Evolutionary conservation across 1,284 basidiomycete species (phyloP).

Genomic region (Ustanciosporium gigantosporum): DNA sequence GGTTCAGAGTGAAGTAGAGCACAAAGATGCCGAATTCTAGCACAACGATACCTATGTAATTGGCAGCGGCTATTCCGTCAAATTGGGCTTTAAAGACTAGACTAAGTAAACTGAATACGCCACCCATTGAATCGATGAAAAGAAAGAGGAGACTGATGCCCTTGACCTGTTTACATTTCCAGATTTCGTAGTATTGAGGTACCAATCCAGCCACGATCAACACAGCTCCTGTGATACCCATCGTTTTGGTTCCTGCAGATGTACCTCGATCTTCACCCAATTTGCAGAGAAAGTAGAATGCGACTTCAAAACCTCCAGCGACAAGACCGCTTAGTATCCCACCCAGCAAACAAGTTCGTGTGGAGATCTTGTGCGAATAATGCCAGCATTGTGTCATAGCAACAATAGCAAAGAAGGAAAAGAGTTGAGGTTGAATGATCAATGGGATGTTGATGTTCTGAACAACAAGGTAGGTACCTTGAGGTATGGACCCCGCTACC

Average conservation of each 20-base stretch:
- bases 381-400: conserved; percentile 69
- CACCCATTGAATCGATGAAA: conserved; percentile 72
- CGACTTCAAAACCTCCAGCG: conserved; percentile 69
- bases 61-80: conserved; percentile 69
- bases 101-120: conserved; percentile 71
- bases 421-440: conserved; percentile 74
- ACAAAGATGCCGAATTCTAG: conserved; percentile 68
- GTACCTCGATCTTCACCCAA: conserved; percentile 65
- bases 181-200: conserved; percentile 71
- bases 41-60: conserved; percentile 68
- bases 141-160: conserved; percentile 76
- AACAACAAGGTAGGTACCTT: conserved; percentile 73
- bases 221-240: conserved; percentile 71
- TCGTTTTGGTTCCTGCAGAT: conserved; percentile 66
- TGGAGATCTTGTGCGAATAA: conserved; percentile 64
- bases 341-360: conserved; percentile 62
- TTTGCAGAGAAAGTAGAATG: conserved; percentile 65
- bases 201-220: conserved; percentile 70
- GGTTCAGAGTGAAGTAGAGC: conserved; percentile 69
- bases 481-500: conserved; percentile 69
- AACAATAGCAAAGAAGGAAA: conserved; percentile 69
- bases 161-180: conserved; percentile 70
- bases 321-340: conserved; percentile 63
- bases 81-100: conserved; percentile 72
- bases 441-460: conserved; percentile 74